A percentile compares a stretch with the other conserved stretches of the same genome.
Conservation (phyloP, 108 stramenopile species). For the Nannochloropsis gaditana region DNA sequence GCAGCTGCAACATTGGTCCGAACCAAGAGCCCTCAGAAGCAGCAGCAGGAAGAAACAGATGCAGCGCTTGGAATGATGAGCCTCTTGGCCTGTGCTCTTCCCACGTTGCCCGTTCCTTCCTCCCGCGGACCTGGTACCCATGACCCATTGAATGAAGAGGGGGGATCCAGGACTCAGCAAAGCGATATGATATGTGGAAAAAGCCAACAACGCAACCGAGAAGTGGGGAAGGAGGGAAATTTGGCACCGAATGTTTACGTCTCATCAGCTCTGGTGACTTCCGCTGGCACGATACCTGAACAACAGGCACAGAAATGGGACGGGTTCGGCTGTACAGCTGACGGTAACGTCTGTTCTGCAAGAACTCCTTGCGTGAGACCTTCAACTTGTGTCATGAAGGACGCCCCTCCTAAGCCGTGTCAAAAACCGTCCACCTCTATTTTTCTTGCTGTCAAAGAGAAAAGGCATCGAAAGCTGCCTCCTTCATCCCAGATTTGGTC, state of each 20-base stretch:
- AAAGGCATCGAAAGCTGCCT: not conserved
- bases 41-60: conserved; percentile 8
- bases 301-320: no score
- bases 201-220: no score
- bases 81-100: not conserved
- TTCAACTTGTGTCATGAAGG: not conserved
- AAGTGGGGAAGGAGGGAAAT: no score
- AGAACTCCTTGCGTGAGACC: no score
- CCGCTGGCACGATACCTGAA: no score
- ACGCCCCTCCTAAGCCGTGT: not conserved
- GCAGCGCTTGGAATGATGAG: conserved; percentile 3
- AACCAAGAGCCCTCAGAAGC: not conserved
- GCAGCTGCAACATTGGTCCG: not conserved
- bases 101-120: not conserved
- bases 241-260: no score
- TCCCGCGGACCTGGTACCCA: not conserved
- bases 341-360: no score
- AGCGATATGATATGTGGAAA: no score
- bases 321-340: no score
- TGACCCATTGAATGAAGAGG: no score
- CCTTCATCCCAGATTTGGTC: not conserved
- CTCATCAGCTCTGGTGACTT: no score
- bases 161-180: no score
- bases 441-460: conserved; percentile 18
- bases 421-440: not conserved